Evolutionary conservation across 1,284 basidiomycete species (phyloP).

Genomic region (Malassezia sympodialis): DNA sequence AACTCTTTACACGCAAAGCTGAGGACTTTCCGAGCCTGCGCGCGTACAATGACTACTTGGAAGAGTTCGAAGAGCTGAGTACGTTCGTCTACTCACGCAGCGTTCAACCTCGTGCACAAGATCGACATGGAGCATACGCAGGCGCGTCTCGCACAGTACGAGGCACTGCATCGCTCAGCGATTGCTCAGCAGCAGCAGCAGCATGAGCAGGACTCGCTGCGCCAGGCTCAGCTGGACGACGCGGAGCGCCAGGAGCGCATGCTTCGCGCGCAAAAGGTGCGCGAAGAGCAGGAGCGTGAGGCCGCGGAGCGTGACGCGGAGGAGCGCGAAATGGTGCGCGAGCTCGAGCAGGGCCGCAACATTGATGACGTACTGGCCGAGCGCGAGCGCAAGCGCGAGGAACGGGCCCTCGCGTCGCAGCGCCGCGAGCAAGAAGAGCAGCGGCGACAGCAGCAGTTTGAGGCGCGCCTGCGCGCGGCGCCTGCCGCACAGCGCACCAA

Average conservation of each 20-base stretch:
- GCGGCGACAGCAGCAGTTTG: conserved; percentile 23
- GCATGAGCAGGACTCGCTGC: conserved; percentile 31
- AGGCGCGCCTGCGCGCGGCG: conserved; percentile 18
- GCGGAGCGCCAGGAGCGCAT: conserved; percentile 25
- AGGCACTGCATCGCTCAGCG: conserved; percentile 49
- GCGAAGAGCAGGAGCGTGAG: conserved; percentile 33
- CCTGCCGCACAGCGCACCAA: conserved; percentile 18
- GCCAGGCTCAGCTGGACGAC: conserved; percentile 28
- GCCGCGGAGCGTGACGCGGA: conserved; percentile 26
- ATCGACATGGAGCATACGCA: conserved; percentile 77
- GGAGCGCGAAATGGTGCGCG: conserved; percentile 32
- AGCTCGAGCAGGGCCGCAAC: conserved; percentile 31
- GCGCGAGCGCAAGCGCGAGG: conserved; percentile 20
- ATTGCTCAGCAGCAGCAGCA: conserved; percentile 28
- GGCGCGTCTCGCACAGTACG: conserved; percentile 66
- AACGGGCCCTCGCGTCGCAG: conserved; percentile 9
- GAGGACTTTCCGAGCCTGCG: conserved; percentile 76
- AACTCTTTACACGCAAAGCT: conserved; percentile 71
- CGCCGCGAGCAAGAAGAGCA: conserved; percentile 11
- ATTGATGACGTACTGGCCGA: conserved; percentile 28
- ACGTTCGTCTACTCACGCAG: conserved; percentile 52
- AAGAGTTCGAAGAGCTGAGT: conserved; percentile 93
- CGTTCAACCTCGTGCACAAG: conserved; percentile 90
- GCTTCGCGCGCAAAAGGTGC: conserved; percentile 27
- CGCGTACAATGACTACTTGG: conserved; percentile 90